phyloP scores from a whole-genome alignment of 2,329 filamentous ascomycete genomes.

The Pleurostoma richardsiae region DNA sequence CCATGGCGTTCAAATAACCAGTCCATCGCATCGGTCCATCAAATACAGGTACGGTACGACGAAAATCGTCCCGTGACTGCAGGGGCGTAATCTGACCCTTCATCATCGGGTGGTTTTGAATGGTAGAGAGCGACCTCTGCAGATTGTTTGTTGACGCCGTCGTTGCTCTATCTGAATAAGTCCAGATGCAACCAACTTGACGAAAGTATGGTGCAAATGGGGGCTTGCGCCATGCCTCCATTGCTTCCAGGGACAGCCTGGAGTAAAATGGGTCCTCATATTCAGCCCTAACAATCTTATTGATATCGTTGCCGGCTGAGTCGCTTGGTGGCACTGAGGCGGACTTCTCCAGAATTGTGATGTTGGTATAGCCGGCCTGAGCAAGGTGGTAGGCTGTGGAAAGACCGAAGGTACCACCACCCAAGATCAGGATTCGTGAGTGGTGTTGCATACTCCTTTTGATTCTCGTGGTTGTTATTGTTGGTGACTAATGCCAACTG shows the following conservation, averaged over 20 bases:
- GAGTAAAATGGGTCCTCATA: slow-evolving; percentile 55
- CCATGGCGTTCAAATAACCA: slow-evolving; percentile 53
- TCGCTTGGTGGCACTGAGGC: slow-evolving; percentile 34
- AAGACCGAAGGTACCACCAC: slow-evolving; percentile 43
- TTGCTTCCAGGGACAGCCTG: slow-evolving; percentile 41
- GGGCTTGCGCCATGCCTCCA: slow-evolving; percentile 42
- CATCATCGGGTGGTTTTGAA: too few species aligned
- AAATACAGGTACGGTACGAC: slow-evolving; percentile 36
- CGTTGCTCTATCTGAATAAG: slow-evolving; percentile 39
- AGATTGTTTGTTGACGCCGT: slow-evolving; percentile 28
- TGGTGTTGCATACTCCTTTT: too few species aligned
- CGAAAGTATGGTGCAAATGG: slow-evolving; percentile 46
- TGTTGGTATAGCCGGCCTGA: slow-evolving; percentile 33
- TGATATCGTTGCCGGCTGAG: slow-evolving; percentile 53
- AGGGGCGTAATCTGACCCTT: too few species aligned
- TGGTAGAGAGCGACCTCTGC: too few species aligned
- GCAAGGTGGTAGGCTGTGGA: slow-evolving; percentile 41
- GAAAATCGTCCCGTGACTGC: too few species aligned
- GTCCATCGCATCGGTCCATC: slow-evolving; percentile 40
- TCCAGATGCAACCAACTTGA: slow-evolving; percentile 40
- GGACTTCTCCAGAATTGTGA: slow-evolving; percentile 42
- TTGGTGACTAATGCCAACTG: too few species aligned
- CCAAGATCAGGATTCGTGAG: slow-evolving; percentile 19
- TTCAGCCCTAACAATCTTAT: slow-evolving; percentile 56
- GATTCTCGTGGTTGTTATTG: too few species aligned